These are phyloP conservation scores for Cladosporium sp. DNA, from an alignment of 2,329 filamentous ascomycete species.

Conservation along the genomic window DNA sequence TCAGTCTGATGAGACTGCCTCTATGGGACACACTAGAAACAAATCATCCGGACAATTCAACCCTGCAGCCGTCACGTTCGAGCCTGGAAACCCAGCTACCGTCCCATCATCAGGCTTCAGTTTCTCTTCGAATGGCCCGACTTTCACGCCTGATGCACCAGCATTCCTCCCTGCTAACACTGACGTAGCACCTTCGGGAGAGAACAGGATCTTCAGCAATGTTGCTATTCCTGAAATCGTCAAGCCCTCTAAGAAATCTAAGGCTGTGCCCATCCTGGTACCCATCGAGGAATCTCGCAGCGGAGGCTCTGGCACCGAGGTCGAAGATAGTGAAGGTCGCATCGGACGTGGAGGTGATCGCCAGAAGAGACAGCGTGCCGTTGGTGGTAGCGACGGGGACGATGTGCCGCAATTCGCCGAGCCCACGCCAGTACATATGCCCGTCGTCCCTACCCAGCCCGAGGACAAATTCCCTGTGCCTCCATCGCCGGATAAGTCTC, in stretches of 20 bases:
- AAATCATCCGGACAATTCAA: conserved; percentile 53
- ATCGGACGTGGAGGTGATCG: conserved; percentile 62
- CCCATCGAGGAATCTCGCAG: conserved; percentile 30
- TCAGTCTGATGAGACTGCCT: conserved; percentile 44
- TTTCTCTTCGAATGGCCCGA: conserved; percentile 29
- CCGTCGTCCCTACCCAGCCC: conserved; percentile 19
- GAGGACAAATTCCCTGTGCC: conserved; percentile 19
- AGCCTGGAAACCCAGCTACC: conserved; percentile 25
- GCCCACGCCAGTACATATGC: conserved; percentile 33
- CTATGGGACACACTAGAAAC: conserved; percentile 19
- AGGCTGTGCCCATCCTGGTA: conserved; percentile 74
- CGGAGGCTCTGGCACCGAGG: conserved; percentile 28
- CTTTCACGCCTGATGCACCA: conserved; percentile 26
- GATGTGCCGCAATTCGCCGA: conserved; percentile 70
- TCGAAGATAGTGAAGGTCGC: conserved; percentile 59
- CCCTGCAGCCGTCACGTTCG: conserved; percentile 45
- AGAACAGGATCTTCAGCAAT: conserved; percentile 33
- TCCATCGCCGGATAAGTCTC: conserved; percentile 11
- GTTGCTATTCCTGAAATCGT: conserved; percentile 61
- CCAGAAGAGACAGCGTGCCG: conserved; percentile 69
- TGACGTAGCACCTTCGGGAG: conserved; percentile 37
- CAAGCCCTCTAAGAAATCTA: conserved; percentile 67
- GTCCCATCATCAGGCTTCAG: conserved; percentile 32
- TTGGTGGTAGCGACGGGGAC: conserved; percentile 62
- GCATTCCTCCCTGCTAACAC: conserved; percentile 19